phyloP scores from a whole-genome alignment of 108 stramenopile species.

The Cyclotella baltica region DNA sequence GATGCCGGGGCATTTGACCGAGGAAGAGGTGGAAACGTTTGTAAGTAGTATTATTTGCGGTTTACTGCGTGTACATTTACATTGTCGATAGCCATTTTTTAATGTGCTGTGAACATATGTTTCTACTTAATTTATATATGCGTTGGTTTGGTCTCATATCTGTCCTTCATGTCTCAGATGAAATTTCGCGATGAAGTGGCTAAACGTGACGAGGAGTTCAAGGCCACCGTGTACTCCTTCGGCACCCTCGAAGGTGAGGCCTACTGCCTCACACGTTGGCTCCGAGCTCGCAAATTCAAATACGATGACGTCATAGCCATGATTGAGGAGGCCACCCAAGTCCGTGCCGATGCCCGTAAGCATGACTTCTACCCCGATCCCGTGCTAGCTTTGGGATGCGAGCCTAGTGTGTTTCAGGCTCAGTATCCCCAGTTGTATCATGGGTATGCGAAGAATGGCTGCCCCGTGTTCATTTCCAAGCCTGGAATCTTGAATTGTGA shows the following conservation, averaged over 20 bases:
- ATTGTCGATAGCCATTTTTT: background rate
- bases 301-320: constrained; percentile 81
- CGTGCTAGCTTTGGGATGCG: constrained; percentile 69
- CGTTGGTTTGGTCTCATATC: background rate
- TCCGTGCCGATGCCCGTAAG: constrained; percentile 61
- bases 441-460: constrained; percentile 79
- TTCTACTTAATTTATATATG: background rate
- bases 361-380: constrained; percentile 84
- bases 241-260: constrained; percentile 54
- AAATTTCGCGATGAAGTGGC: constrained; percentile 60
- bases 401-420: constrained; percentile 65
- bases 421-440: constrained; percentile 87
- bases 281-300: constrained; percentile 48
- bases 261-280: constrained; percentile 54
- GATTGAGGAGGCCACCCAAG: constrained; percentile 82
- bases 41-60: constrained; percentile 25
- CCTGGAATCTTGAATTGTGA: constrained; percentile 84
- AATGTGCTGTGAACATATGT: background rate
- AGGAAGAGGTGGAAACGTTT: constrained; percentile 53
- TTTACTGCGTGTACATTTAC: background rate
- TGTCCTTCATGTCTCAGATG: constrained; percentile 20
- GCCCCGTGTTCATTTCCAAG: constrained; percentile 82
- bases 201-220: constrained; percentile 56
- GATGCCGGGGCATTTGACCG: constrained; percentile 56
- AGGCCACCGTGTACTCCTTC: constrained; percentile 54